Evolutionary conservation across 805 yeast genomes (phyloP).

Genomic region (Candida tammaniensis): DNA sequence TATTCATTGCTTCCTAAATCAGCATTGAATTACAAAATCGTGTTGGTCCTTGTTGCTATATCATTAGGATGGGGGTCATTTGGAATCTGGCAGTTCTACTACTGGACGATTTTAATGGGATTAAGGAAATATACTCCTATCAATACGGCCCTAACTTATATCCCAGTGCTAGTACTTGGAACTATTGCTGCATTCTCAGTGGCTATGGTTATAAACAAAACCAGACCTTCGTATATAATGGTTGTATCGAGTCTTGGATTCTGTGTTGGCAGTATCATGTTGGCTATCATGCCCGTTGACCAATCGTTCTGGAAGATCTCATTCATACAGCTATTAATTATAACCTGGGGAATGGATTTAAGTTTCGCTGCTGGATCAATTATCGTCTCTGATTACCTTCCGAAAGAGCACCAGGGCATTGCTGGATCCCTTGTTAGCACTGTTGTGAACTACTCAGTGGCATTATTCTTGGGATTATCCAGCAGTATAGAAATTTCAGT

Average conservation of each 20-base stretch:
- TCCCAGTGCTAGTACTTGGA: slow-evolving; percentile 53
- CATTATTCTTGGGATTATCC: slow-evolving; percentile 68
- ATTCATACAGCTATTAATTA: slow-evolving; percentile 53
- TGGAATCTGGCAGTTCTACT: slow-evolving; percentile 71
- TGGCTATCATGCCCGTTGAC: slow-evolving; percentile 54
- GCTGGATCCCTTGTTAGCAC: slow-evolving; percentile 75
- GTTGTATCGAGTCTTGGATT: slow-evolving; percentile 53
- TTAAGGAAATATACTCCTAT: slow-evolving; percentile 45
- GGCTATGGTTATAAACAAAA: slow-evolving; percentile 43
- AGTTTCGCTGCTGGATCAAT: slow-evolving; percentile 75
- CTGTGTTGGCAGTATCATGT: slow-evolving; percentile 49
- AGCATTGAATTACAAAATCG: slow-evolving; percentile 43
- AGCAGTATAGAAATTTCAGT: slow-evolving; percentile 55
- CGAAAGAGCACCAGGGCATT: slow-evolving; percentile 67
- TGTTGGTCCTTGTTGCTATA: slow-evolving; percentile 48
- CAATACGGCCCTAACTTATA: slow-evolving; percentile 36
- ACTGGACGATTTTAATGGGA: slow-evolving; percentile 49
- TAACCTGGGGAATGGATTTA: slow-evolving; percentile 75
- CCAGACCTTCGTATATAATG: slow-evolving; percentile 51
- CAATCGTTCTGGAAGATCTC: slow-evolving; percentile 60
- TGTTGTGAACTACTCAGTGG: slow-evolving; percentile 67
- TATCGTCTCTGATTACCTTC: slow-evolving; percentile 56
- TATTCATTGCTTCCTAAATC: slow-evolving; percentile 56
- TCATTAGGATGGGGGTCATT: slow-evolving; percentile 76
- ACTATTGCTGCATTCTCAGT: slow-evolving; percentile 52